Base-by-base conservation (phyloP, 306 rosid genomes). In the Vicia sativa region DNA sequence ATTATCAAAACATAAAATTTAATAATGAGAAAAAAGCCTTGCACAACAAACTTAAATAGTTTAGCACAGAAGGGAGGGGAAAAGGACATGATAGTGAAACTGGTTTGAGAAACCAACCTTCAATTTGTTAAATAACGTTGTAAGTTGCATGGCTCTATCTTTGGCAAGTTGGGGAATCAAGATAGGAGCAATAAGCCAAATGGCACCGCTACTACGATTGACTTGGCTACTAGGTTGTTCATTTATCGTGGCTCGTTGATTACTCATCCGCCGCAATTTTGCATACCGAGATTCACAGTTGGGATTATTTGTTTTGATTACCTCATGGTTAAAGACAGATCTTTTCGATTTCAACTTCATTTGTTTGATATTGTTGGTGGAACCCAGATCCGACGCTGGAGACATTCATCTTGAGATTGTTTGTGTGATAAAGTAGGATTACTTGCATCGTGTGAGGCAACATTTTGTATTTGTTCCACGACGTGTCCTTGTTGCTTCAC, bases 261-360 rank as follows among this genome's bases (percentile, higher is more conserved):
- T 88, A 76, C 97, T 93, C 80, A 90, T 90, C 88, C 86, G 89
- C 80, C 88, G 97, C 74, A 93, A 77, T 77, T 90, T 93, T 61
- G 79, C 74, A 76, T 87, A 92, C 73, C 87, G 96, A 62, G 96
- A 84, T 55, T 90, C 93, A 38, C 75, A 77, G 25, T 62, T 87
- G 31, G 81, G 81, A 65, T 66, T 77, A 50, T 77, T 81, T 48
- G 81, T 68, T 68, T 83, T 77, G 63, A 78, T 83, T 70, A 81
- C 71, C 69, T 84, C 89, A 14, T 74, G 81, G 38, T 78, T 76
- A 14, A 63, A 53, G 57, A 68, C 43, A 1, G 81, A 72, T 45
- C 83, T 66, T 86, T 86, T 28, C 82, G 93, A 68, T 45, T 68
- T 81, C 15, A 43, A 76, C 42, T 60, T 74, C 84, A 21, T 70